Evolutionary conservation across 2,329 filamentous ascomycete species (phyloP).

Genomic region (Ascochyta clinopodiicola): DNA sequence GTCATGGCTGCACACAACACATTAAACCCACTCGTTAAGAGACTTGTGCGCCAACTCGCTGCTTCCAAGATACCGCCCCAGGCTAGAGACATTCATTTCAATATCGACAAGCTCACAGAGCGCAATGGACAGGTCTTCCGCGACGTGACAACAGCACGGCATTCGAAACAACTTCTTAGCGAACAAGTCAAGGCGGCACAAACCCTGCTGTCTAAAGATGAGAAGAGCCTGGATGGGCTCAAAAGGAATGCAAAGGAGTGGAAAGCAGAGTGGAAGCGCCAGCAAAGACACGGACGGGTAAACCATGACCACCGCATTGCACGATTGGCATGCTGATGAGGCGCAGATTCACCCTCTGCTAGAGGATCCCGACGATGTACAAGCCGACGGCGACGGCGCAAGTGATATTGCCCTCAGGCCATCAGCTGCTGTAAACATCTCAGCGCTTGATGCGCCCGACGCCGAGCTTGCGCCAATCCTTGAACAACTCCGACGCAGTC

Average conservation of each 20-base stretch:
- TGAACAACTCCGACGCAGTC: slow-evolving; percentile 46
- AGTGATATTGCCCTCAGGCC: slow-evolving; percentile 41
- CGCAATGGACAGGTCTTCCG: slow-evolving; percentile 56
- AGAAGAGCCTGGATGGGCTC: slow-evolving; percentile 37
- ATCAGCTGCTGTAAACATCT: slow-evolving; percentile 22
- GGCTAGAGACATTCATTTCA: slow-evolving; percentile 60
- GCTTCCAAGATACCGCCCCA: slow-evolving; percentile 71
- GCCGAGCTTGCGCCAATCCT: slow-evolving; percentile 43
- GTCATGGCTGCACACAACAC: slow-evolving; percentile 63
- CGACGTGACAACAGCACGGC: slow-evolving; percentile 66
- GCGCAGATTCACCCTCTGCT: slow-evolving; percentile 46
- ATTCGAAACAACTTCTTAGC: slow-evolving; percentile 67
- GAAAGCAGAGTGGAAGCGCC: slow-evolving; percentile 40
- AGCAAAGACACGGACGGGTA: slow-evolving; percentile 40
- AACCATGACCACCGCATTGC: slow-evolving; percentile 13
- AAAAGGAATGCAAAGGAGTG: slow-evolving; percentile 39
- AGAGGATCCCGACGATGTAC: slow-evolving; percentile 21
- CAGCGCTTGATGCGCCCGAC: slow-evolving; percentile 39
- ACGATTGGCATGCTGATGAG: slow-evolving; percentile 23
- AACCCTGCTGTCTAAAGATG: slow-evolving; percentile 36
- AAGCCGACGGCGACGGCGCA: slow-evolving; percentile 33
- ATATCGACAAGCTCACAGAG: slow-evolving; percentile 70
- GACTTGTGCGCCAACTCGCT: slow-evolving; percentile 64
- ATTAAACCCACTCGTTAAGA: slow-evolving; percentile 62
- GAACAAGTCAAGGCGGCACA: slow-evolving; percentile 66